Percentiles rank a stretch among this genome's conserved stretches.
These are phyloP conservation scores for Akanthomyces uredinophilus DNA, from an alignment of 2,329 filamentous ascomycete genomes.

Conservation along the genomic window DNA sequence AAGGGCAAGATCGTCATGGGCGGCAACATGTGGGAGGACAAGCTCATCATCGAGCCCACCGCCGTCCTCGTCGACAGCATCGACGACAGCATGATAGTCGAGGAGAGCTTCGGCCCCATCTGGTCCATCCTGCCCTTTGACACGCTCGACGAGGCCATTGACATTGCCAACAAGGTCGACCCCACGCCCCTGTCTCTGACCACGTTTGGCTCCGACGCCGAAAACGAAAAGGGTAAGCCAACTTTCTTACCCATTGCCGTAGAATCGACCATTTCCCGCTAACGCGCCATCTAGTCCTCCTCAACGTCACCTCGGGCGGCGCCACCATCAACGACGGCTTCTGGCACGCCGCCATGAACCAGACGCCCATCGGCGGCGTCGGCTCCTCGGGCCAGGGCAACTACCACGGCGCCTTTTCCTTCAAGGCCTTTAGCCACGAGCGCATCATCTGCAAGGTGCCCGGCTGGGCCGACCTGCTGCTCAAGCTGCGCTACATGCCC, in stretches of 20 bases:
- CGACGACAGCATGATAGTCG: conserved; percentile 67
- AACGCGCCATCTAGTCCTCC: conserved; percentile 45
- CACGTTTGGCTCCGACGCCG: conserved; percentile 75
- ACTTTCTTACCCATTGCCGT: too few species aligned
- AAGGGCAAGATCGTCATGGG: conserved; percentile 83
- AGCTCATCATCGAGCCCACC: conserved; percentile 86
- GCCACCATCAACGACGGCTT: conserved; percentile 62
- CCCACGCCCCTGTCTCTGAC: conserved; percentile 80
- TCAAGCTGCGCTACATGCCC: conserved; percentile 65
- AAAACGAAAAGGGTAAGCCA: conserved; percentile 64
- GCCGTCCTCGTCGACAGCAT: conserved; percentile 75
- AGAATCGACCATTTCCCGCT: neutral
- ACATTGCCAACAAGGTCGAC: conserved; percentile 73
- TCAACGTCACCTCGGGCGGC: conserved; percentile 61
- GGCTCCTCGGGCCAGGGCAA: conserved; percentile 71
- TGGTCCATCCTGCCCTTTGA: conserved; percentile 77
- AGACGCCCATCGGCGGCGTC: conserved; percentile 76
- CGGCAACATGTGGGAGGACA: conserved; percentile 72
- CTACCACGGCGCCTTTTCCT: conserved; percentile 72
- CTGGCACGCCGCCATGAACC: conserved; percentile 66
- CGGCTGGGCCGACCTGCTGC: conserved; percentile 59
- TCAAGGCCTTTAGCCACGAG: conserved; percentile 63
- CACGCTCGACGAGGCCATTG: conserved; percentile 79
- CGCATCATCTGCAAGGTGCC: conserved; percentile 57
- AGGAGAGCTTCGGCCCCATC: conserved; percentile 92